These are phyloP conservation scores for Arthromyces matolae DNA, from an alignment of 768 basidiomycete genomes.

Conservation along the genomic window DNA sequence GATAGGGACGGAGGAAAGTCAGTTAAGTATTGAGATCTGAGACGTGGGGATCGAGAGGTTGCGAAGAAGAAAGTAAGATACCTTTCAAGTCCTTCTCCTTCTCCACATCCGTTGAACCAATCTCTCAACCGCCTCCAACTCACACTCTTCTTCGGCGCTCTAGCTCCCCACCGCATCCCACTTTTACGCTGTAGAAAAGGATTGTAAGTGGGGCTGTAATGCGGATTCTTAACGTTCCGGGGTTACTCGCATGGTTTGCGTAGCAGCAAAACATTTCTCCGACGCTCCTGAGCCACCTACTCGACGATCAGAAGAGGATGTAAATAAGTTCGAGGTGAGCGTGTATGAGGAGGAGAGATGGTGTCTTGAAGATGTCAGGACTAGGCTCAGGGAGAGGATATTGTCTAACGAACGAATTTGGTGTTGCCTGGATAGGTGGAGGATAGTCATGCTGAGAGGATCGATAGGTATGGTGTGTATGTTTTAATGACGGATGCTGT, in stretches of 20 bases:
- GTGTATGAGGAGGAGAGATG: conserved; percentile 50
- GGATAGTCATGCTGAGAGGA: conserved; percentile 60
- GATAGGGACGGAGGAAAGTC: no score
- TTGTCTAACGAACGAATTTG: conserved; percentile 59
- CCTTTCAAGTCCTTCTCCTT: conserved; percentile 19
- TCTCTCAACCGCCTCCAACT: no score
- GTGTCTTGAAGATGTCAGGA: conserved; percentile 22
- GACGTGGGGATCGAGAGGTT: no score
- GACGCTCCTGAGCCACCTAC: conserved; percentile 6
- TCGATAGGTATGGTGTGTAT: conserved; percentile 55
- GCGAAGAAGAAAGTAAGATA: conserved; percentile 24
- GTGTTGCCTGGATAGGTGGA: conserved; percentile 41
- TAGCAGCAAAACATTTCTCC: conserved; percentile 26
- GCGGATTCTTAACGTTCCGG: conserved; percentile 40
- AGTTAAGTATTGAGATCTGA: no score
- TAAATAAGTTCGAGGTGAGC: conserved; percentile 56
- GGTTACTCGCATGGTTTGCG: conserved; percentile 30
- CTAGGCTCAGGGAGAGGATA: conserved; percentile 42
- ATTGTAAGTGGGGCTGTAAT: conserved; percentile 67
- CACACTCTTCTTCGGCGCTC: conserved; percentile 72
- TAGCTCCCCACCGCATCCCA: conserved; percentile 71
- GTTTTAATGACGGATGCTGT: conserved; percentile 64
- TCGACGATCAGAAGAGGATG: conserved; percentile 22
- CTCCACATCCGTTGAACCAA: no score
- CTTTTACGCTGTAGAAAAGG: conserved; percentile 60